A percentile compares a stretch with the other conserved stretches of the same genome.
These are phyloP conservation scores for Cyclocybe cylindracea DNA, from an alignment of 768 basidiomycete species.

Conservation along the genomic window DNA sequence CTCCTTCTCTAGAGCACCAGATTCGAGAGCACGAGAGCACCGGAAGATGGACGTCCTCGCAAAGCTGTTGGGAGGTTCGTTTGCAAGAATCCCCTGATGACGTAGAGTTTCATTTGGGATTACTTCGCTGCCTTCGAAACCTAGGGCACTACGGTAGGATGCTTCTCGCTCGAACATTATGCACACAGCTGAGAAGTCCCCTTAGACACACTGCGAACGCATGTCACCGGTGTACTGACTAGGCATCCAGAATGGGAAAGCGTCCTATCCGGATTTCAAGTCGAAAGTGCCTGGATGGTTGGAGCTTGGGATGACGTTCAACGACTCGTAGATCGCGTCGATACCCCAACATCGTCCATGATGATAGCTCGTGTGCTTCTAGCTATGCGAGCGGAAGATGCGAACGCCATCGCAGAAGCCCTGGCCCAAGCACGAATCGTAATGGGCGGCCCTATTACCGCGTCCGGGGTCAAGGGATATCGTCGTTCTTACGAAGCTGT, in stretches of 20 bases:
- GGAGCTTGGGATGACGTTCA: constrained; percentile 90
- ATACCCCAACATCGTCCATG: constrained; percentile 58
- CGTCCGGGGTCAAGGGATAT: constrained; percentile 81
- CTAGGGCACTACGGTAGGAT: constrained; percentile 93
- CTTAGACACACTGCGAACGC: constrained; percentile 92
- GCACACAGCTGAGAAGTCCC: constrained; percentile 4
- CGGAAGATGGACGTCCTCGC: constrained; percentile 96
- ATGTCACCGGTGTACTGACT: constrained; percentile 87
- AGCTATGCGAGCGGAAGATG: constrained; percentile 66
- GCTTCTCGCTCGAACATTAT: not conserved
- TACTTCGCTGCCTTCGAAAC: constrained; percentile 88
- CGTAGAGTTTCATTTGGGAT: constrained; percentile 83
- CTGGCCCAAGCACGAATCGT: constrained; percentile 66
- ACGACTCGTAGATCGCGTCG: constrained; percentile 50
- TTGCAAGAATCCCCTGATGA: constrained; percentile 91
- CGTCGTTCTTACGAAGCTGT: constrained; percentile 86
- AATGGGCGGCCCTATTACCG: constrained; percentile 79
- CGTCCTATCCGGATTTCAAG: constrained; percentile 78
- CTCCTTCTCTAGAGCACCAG: constrained; percentile 91
- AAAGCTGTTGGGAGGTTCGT: constrained; percentile 98
- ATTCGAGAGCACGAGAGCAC: constrained; percentile 98
- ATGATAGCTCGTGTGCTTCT: constrained; percentile 80
- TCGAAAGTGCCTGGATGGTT: constrained; percentile 95
- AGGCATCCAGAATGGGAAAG: constrained; percentile 84
- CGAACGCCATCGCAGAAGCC: constrained; percentile 43